Conservation (phyloP, 257 asterid genomes). For the Salvia miltiorrhiza region DNA sequence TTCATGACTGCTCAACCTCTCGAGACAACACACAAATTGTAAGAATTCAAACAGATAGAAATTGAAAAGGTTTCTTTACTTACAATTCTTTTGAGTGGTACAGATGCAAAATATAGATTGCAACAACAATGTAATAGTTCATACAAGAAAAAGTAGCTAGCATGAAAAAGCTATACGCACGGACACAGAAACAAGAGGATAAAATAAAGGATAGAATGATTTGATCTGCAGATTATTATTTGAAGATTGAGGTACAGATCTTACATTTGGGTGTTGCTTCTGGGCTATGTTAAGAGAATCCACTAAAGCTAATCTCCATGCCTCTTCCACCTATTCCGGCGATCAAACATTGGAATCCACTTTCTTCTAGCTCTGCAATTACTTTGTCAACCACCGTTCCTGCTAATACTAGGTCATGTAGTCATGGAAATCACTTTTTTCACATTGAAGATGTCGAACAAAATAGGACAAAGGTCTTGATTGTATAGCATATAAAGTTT, state of each 20-base stretch:
- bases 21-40: not conserved
- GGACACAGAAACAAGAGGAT: not conserved
- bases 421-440: conserved; percentile 42
- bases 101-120: not conserved
- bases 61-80: not conserved
- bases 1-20: not conserved
- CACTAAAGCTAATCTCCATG: conserved; percentile 65
- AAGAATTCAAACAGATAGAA: not conserved
- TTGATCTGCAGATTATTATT: conserved; percentile 16
- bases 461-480: not conserved
- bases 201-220: not conserved
- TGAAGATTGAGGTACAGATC: conserved; percentile 22
- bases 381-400: conserved; percentile 76
- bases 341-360: conserved; percentile 75
- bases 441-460: not conserved
- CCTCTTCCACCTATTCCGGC: conserved; percentile 96
- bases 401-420: conserved; percentile 54
- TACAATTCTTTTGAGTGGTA: conserved; percentile 8
- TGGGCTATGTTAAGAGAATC: conserved; percentile 39
- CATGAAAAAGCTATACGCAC: not conserved
- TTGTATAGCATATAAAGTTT: not conserved
- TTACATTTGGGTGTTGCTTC: conserved; percentile 21
- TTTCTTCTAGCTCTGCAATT: conserved; percentile 63
- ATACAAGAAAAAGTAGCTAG: conserved; percentile 8
- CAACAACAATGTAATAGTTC: conserved; percentile 6